Evolutionary conservation across 768 basidiomycete genomes (phyloP).

Genomic region (Boletus sp.): DNA sequence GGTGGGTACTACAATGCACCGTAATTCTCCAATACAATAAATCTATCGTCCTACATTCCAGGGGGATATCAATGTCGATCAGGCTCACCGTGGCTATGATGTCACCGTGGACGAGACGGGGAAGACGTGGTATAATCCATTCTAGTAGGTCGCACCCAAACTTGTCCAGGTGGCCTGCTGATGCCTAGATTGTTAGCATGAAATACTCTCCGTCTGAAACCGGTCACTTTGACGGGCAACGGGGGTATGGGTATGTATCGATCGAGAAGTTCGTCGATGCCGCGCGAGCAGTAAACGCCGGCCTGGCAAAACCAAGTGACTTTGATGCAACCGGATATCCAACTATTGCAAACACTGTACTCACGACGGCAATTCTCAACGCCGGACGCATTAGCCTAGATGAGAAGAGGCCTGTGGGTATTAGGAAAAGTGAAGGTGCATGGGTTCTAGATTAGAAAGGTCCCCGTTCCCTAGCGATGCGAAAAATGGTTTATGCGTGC

Average conservation of each 20-base stretch:
- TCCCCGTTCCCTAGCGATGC: background rate
- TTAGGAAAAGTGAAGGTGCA: slow-evolving; percentile 60
- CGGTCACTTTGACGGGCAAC: slow-evolving; percentile 92
- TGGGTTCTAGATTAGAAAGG: slow-evolving; percentile 65
- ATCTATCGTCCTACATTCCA: slow-evolving; percentile 29
- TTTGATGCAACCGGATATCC: slow-evolving; percentile 82
- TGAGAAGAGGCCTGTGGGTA: slow-evolving; percentile 81
- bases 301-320: slow-evolving; percentile 59
- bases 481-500: slow-evolving; percentile 16
- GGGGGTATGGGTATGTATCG: slow-evolving; percentile 88
- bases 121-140: slow-evolving; percentile 85
- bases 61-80: slow-evolving; percentile 92
- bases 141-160: slow-evolving; percentile 64
- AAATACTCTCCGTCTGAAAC: slow-evolving; percentile 91
- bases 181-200: slow-evolving; percentile 54
- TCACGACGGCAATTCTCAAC: slow-evolving; percentile 85
- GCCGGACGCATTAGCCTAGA: slow-evolving; percentile 89
- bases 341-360: slow-evolving; percentile 85
- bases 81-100: slow-evolving; percentile 92
- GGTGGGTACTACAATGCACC: slow-evolving; percentile 37
- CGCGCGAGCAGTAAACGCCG: slow-evolving; percentile 73
- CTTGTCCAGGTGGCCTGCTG: slow-evolving; percentile 1
- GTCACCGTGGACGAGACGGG: slow-evolving; percentile 83
- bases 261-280: slow-evolving; percentile 93
- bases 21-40: background rate